A percentile compares a stretch with the other conserved stretches of the same genome.
These are phyloP conservation scores for Aeschynomene evenia DNA, from an alignment of 306 rosid species.

Conservation along the genomic window DNA sequence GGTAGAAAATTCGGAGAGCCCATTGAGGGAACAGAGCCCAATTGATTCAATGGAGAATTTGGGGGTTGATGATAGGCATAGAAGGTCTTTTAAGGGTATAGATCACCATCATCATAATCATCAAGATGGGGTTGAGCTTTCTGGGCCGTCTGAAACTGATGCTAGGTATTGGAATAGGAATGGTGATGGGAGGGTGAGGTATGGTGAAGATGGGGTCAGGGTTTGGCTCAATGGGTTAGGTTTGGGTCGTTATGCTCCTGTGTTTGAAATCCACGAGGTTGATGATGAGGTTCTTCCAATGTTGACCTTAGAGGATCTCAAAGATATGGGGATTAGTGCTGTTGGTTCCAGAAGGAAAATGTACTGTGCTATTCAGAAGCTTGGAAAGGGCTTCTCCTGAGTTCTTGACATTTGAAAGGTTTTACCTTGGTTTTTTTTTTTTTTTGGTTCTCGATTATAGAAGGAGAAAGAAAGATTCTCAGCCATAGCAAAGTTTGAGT, in stretches of 20 bases:
- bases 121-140: slow-evolving; percentile 79
- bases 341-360: slow-evolving; percentile 89
- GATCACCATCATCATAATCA: slow-evolving; percentile 46
- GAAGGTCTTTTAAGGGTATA: slow-evolving; percentile 63
- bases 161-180: slow-evolving; percentile 70
- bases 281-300: slow-evolving; percentile 92
- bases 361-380: slow-evolving; percentile 88
- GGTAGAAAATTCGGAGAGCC: slow-evolving; percentile 76
- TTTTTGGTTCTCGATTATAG: neutral
- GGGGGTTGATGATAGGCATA: slow-evolving; percentile 68
- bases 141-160: slow-evolving; percentile 82
- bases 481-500: slow-evolving; percentile 56
- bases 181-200: slow-evolving; percentile 55
- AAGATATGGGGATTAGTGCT: slow-evolving; percentile 91
- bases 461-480: slow-evolving; percentile 39
- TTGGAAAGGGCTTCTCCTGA: slow-evolving; percentile 85
- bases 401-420: neutral
- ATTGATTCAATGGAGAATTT: slow-evolving; percentile 70
- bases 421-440: slow-evolving; percentile 24
- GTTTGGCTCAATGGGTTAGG: slow-evolving; percentile 93
- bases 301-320: slow-evolving; percentile 73
- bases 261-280: slow-evolving; percentile 91
- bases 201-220: slow-evolving; percentile 84
- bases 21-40: slow-evolving; percentile 75
- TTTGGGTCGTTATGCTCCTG: slow-evolving; percentile 83